phyloP scores from a whole-genome alignment of 768 basidiomycete genomes.

The Cystofilobasidium capitatum region DNA sequence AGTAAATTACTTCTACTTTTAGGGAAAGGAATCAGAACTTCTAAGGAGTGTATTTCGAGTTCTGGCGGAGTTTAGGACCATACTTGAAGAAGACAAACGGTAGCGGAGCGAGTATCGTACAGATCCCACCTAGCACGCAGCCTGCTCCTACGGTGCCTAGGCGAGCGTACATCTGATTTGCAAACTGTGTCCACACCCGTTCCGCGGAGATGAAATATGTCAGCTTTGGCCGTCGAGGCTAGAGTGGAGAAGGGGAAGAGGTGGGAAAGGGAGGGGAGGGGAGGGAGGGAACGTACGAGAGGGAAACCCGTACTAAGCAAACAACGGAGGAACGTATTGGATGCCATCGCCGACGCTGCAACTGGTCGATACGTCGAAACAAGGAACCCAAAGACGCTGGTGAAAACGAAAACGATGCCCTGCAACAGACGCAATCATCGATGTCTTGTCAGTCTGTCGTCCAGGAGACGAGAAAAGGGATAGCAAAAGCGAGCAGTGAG shows the following conservation, averaged over 20 bases:
- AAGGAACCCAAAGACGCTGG: constrained; percentile 52
- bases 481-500: constrained; percentile 5
- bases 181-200: constrained; percentile 24
- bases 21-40: neutral
- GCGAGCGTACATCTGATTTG: constrained; percentile 46
- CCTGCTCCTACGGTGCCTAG: constrained; percentile 64
- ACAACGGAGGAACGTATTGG: constrained; percentile 51
- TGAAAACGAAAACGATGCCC: constrained; percentile 13
- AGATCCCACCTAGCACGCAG: constrained; percentile 58
- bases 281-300: neutral
- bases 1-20: neutral
- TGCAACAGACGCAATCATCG: no score
- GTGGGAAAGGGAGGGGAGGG: neutral
- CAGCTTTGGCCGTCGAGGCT: no score
- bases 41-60: neutral
- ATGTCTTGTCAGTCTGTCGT: no score
- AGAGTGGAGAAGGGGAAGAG: neutral
- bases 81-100: constrained; percentile 33
- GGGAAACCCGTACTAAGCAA: constrained; percentile 43
- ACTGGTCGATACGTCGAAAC: constrained; percentile 42
- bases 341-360: constrained; percentile 49
- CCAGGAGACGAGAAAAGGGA: neutral
- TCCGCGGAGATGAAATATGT: neutral
- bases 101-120: constrained; percentile 52
- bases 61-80: neutral